phyloP scores from a whole-genome alignment of 208 protist species.

The Crithidia thermophila region DNA sequence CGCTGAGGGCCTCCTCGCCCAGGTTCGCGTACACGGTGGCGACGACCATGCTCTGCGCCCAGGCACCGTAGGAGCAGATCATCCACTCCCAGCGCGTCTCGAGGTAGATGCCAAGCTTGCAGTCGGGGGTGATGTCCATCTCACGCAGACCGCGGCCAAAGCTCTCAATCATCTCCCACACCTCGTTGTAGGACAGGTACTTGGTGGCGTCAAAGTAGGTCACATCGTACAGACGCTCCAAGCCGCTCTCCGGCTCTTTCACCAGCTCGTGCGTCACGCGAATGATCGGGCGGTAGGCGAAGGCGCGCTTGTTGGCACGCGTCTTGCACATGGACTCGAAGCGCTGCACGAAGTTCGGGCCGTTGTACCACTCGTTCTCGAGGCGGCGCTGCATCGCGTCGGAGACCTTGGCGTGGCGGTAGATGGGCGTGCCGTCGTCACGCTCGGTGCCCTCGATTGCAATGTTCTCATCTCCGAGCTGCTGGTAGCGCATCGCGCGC shows the following conservation, averaged over 20 bases:
- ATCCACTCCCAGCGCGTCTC: conserved; percentile 92
- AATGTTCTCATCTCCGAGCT: conserved; percentile 28
- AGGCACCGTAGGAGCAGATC: conserved; percentile 57
- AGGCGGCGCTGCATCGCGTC: conserved; percentile 51
- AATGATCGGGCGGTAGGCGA: conserved; percentile 58
- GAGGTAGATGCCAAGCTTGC: conserved; percentile 70
- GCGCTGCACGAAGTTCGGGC: conserved; percentile 48
- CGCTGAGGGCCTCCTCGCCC: conserved; percentile 74
- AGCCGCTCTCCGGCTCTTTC: conserved; percentile 50
- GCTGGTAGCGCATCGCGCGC: conserved; percentile 31
- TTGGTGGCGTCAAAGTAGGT: conserved; percentile 48
- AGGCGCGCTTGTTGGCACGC: conserved; percentile 30
- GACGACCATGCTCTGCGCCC: conserved; percentile 71
- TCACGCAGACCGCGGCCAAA: conserved; percentile 61
- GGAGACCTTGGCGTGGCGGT: conserved; percentile 39
- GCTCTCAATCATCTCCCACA: conserved; percentile 54
- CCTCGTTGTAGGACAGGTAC: conserved; percentile 54
- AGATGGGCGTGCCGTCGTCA: conserved; percentile 41
- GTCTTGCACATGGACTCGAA: conserved; percentile 46
- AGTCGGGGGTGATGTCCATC: conserved; percentile 40
- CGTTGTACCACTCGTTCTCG: conserved; percentile 42
- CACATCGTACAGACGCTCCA: conserved; percentile 48
- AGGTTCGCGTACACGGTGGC: conserved; percentile 89
- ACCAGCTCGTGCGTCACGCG: conserved; percentile 50
- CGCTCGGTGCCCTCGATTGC: conserved; percentile 22